Percentiles rank a stretch among this genome's conserved stretches.
Conservation (phyloP, 2,329 filamentous ascomycete species). For the Erysiphe neolycopersici region DNA sequence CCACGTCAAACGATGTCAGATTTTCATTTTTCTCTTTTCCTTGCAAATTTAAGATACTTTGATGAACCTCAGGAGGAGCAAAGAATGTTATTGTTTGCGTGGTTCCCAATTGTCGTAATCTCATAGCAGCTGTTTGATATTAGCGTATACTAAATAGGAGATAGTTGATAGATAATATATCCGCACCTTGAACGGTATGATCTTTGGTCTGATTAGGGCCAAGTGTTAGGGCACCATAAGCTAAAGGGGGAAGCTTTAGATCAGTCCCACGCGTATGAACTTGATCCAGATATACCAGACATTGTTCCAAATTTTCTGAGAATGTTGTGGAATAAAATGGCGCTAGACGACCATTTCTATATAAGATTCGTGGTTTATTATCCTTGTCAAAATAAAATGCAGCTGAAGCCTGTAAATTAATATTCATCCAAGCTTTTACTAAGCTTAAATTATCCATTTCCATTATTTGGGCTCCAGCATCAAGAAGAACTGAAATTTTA, state of each 20-base stretch:
- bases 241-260: slow-evolving; percentile 4
- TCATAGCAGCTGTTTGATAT: slow-evolving; percentile 27
- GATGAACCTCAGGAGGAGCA: slow-evolving; percentile 9
- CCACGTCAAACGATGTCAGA: slow-evolving; percentile 18
- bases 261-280: slow-evolving; percentile 8
- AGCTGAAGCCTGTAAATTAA: slow-evolving; percentile 1
- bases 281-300: slow-evolving; percentile 8
- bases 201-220: slow-evolving; percentile 6
- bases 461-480: slow-evolving; percentile 35
- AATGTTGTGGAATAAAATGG: slow-evolving; percentile 6
- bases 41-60: slow-evolving; percentile 26
- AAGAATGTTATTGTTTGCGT: slow-evolving; percentile 9
- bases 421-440: slow-evolving; percentile 5
- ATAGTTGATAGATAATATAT: too few species aligned
- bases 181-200: slow-evolving; percentile 23
- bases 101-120: slow-evolving; percentile 28
- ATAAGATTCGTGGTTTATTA: slow-evolving; percentile 3
- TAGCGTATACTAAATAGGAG: neutral
- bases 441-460: slow-evolving; percentile 23
- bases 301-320: slow-evolving; percentile 4
- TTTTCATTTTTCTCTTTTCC: neutral
- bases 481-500: slow-evolving; percentile 28
- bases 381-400: slow-evolving; percentile 4
- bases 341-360: slow-evolving; percentile 2
- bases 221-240: slow-evolving; percentile 6